phyloP scores from a whole-genome alignment of 192 early-diverging fungal species.

The Coemansia aciculifera region DNA sequence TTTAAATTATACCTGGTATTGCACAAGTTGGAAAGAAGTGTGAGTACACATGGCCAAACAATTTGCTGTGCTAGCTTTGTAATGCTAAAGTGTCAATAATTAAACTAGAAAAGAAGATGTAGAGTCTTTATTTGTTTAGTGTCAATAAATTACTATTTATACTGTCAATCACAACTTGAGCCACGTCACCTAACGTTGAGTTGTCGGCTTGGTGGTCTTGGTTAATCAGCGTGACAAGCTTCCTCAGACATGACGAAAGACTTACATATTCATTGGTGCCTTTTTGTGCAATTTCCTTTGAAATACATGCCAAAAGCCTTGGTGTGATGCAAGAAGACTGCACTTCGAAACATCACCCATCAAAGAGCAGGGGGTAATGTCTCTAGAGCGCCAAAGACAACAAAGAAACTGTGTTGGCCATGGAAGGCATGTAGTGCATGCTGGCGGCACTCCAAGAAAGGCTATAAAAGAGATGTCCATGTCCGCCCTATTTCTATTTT shows the following conservation, averaged over 20 bases:
- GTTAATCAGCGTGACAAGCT: too few species aligned
- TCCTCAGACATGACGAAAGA: background rate
- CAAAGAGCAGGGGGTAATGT: too few species aligned
- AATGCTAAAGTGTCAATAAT: too few species aligned
- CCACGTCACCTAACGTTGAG: too few species aligned
- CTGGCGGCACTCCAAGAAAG: background rate
- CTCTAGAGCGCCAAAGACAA: too few species aligned
- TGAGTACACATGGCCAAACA: background rate
- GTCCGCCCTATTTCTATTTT: background rate
- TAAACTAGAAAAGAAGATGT: too few species aligned
- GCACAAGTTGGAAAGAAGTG: background rate
- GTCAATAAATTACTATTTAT: too few species aligned
- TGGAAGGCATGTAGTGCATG: background rate
- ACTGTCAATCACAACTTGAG: too few species aligned
- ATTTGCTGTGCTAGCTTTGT: background rate
- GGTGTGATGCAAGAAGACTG: too few species aligned
- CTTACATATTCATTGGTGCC: background rate
- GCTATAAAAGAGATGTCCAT: background rate
- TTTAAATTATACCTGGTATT: background rate
- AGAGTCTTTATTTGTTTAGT: too few species aligned
- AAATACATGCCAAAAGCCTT: background rate
- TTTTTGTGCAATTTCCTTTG: background rate
- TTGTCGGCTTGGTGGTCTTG: too few species aligned
- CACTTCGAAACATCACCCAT: background rate
- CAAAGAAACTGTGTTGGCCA: background rate